Evolutionary conservation across 2,329 filamentous ascomycete genomes (phyloP).

Genomic region (Elsinoe ampelina): DNA sequence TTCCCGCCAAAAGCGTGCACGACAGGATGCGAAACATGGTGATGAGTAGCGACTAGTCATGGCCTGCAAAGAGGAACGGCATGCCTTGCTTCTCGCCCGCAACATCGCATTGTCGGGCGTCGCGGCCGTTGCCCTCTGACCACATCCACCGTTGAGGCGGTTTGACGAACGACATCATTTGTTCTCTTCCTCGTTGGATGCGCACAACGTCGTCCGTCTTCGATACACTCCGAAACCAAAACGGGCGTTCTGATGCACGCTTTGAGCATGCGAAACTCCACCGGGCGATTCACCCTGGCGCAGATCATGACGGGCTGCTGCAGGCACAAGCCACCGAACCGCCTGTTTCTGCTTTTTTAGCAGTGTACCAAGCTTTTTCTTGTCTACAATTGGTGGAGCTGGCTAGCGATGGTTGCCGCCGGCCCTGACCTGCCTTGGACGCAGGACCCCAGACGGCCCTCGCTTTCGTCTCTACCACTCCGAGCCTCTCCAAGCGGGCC

Average conservation of each 20-base stretch:
- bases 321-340: slow-evolving; percentile 7
- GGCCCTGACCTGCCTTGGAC: too few species aligned
- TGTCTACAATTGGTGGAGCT: slow-evolving; percentile 1
- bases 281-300: slow-evolving; percentile 3
- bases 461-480: slow-evolving; percentile 4
- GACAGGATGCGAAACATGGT: background rate
- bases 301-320: slow-evolving; percentile 4
- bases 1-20: background rate
- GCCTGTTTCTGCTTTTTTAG: background rate
- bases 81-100: background rate
- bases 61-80: background rate
- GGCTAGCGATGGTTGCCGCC: background rate
- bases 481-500: background rate
- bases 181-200: background rate
- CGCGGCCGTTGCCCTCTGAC: background rate
- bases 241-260: slow-evolving; percentile 8
- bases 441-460: slow-evolving; percentile 3
- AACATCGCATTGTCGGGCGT: background rate
- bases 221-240: slow-evolving; percentile 1
- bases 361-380: slow-evolving; percentile 6
- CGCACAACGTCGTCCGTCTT: background rate
- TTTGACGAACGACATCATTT: background rate
- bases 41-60: background rate
- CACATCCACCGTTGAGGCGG: background rate
- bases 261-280: slow-evolving; percentile 6